Base-by-base conservation (phyloP, 1,284 basidiomycete genomes). In the Microbotryum silenes-acaulis region DNA sequence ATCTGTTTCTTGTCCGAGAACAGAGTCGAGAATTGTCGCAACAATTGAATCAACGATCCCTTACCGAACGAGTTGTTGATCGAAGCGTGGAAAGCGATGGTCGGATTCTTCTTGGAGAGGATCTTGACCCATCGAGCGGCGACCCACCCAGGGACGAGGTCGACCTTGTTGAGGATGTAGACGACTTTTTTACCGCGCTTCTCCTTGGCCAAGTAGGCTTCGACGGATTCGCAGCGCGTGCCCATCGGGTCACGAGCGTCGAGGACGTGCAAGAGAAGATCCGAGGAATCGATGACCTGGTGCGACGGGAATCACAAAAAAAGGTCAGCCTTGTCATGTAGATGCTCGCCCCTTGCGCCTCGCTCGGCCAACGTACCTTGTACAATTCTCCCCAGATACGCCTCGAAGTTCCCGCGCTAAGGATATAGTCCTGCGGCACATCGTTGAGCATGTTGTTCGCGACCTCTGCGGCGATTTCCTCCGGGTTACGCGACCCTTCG, bases 1-100 rank as follows among this genome's bases (percentile, higher is more conserved):
- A 99, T 97, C 77, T 98, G 94, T 79, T 97, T 98, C 81, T 96
- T 97, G 81, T 98, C 96, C 16, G 91, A 91, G 78, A 97, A 94
- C 45, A 98, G 83, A 66, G 91, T 89, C 12, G 91, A 90, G 77
- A 98, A 99, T 75, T 98, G 94, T 42, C 96, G 86, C 50, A 99
- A 82, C 45, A 98, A 84, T 77, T 97, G 92, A 72, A 98, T 98
- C 64, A 99, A 85, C 37, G 93, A 91, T 37, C 94, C 96, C 78
- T 97, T 97, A 67, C 93, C 94, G 73, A 97, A 99, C 5, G 94
- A 97, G 78, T 99, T 94, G 77, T 96, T 97, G 65, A 96, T 93
- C 18, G 91, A 96, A 1, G 96, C 96, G 75, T 99, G 96, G 81
- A 97, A 97, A 2, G 94, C 94, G 68, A 98, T 87, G 3, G 93